Evolutionary conservation across 129 eudicot species (phyloP), one percentile per base, ranked within the genome.

Genomic region (Erigeron canadensis): DNA sequence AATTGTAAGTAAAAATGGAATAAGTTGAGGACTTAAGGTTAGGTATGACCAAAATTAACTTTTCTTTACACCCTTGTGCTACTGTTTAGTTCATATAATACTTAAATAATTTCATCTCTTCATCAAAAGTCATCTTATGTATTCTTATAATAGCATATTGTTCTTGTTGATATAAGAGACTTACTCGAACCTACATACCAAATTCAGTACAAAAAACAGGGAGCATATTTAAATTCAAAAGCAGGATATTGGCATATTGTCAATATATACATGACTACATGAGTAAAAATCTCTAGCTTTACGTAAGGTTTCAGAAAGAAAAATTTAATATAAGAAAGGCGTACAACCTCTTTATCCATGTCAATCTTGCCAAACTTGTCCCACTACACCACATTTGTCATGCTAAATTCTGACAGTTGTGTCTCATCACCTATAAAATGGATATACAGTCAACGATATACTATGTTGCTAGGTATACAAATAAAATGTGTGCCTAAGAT

Each of bases 261-360:
- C 56, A 8, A 42, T 71, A 71, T 38, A 63, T 50, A 40, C 21
- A n/a, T n/a, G 59, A 34, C n/a, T n/a, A n/a, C n/a, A n/a, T n/a
- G n/a, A n/a, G 44, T 41, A 62, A 46, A 42, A 69, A 43, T 65
- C 17, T 46, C 48, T 67, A 55, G 56, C 43, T 73, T 67, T 58
- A 39, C 16, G 28, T 15, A 47, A 4, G 17, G 43, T 55, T 43
- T 42, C 8, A 65, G 21, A 63, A 43, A 47, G 18, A 45, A 28
- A 34, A 44, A 1, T 16, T 19, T 63, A 40, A 48, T 45, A 66
- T 42, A 73, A 76, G 72, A 63, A 63, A 81, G 74, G 83, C 40
- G 51, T 11, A 68, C 63, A 67, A 91, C 98, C 96, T 93, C 95
- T 83, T 89, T 93, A 74, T 93, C 96, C 98, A 93, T 93, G 96